phyloP scores from a whole-genome alignment of 2,329 filamentous ascomycete genomes.

The Talaromyces piceae region DNA sequence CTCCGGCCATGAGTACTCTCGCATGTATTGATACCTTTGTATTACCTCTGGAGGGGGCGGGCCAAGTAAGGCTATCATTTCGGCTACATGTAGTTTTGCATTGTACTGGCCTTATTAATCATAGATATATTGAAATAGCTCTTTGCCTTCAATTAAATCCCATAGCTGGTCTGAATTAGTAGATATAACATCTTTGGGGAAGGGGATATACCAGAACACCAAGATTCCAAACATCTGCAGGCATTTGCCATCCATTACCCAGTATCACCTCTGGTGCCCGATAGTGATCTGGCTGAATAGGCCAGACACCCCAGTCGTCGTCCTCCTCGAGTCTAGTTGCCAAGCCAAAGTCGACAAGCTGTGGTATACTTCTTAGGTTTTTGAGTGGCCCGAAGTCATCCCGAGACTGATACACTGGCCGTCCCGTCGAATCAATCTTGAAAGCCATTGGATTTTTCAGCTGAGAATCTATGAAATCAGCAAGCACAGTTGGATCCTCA shows the following conservation, averaged over 20 bases:
- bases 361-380: slow-evolving; percentile 18
- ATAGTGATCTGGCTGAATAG: slow-evolving; percentile 40
- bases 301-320: slow-evolving; percentile 35
- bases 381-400: slow-evolving; percentile 27
- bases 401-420: slow-evolving; percentile 28
- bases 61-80: slow-evolving; percentile 39
- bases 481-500: slow-evolving; percentile 17
- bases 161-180: slow-evolving; percentile 18
- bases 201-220: slow-evolving; percentile 26
- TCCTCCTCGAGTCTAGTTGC: slow-evolving; percentile 29
- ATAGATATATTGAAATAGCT: slow-evolving; percentile 31
- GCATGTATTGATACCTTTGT: slow-evolving; percentile 26
- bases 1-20: slow-evolving; percentile 23
- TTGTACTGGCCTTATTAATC: slow-evolving; percentile 28
- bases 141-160: slow-evolving; percentile 32
- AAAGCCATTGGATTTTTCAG: slow-evolving; percentile 26
- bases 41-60: slow-evolving; percentile 31
- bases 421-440: slow-evolving; percentile 24
- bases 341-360: slow-evolving; percentile 32
- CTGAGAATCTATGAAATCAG: slow-evolving; percentile 12
- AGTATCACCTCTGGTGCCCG: slow-evolving; percentile 36
- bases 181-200: not conserved
- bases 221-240: slow-evolving; percentile 37
- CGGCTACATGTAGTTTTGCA: slow-evolving; percentile 32
- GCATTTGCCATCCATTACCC: slow-evolving; percentile 31